Base-by-base conservation (phyloP, 2,329 filamentous ascomycete species). In the Truncatella angustata region DNA sequence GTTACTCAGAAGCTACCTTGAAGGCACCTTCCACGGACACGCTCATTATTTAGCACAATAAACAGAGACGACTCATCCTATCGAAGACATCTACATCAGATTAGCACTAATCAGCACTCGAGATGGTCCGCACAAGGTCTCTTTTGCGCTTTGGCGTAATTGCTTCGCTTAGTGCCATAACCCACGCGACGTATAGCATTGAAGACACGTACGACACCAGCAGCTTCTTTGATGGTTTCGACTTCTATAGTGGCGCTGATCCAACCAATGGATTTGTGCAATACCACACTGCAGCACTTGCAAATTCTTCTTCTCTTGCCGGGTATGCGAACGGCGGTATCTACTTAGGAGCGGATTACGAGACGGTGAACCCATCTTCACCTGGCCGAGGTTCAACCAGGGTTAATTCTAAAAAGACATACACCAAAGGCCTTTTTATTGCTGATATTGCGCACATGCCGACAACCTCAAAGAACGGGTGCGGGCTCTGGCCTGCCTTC, bases 401-500 rank as follows among this genome's bases (percentile, higher is more conserved):
- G 16, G 70, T 95, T 12, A 73, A 79, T 30, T 88, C 86, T 62
- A 84, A 80, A 56, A 80, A 84, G 58, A 70, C 77, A 16, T 93
- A 87, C 71, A 85, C 77, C 36, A 77, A 81, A 56, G 88, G 86
- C 11, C 79, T 93, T 50, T 82, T 92, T 66, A 75, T 92, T 40
- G 76, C 87, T 50, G 89, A 93, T 64, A 80, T 91, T 53, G 77
- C 74, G 9, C 88, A 92, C 67, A 91, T 91, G 84, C 89, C 49
- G 12, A 34, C 89, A n/a, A 78, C 78, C 18, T 82, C 81, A 37
- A 73, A 76, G 36, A 39, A 49, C n/a, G 16, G 39, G 54, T 91
- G 88, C 63, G 88, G 88, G 30, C 79, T 83, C 12, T 93, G 89
- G 89, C 88, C 88, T 1, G 88, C 88, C 12, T 87, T 87, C 67